A percentile compares a stretch with the other conserved stretches of the same genome.
phyloP scores from a whole-genome alignment of 2,329 filamentous ascomycete genomes.

The Talaromyces sp. region DNA sequence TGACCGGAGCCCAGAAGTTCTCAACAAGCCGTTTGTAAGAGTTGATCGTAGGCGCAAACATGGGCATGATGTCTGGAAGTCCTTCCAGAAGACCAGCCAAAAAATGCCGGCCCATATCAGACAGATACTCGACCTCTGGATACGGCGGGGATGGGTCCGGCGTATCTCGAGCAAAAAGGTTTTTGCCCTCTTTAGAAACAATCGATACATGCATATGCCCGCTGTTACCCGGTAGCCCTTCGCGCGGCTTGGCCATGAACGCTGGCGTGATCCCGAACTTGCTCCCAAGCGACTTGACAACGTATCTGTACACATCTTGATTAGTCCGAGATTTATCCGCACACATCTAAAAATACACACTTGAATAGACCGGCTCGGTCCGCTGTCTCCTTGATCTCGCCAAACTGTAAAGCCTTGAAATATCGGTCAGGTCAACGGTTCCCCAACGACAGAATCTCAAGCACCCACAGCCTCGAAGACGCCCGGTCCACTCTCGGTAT shows the following conservation, averaged over 20 bases:
- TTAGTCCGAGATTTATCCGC: background rate
- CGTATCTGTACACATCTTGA: slow-evolving; percentile 49
- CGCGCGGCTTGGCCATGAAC: slow-evolving; percentile 96
- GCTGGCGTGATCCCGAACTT: slow-evolving; percentile 89
- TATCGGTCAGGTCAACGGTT: slow-evolving; percentile 14
- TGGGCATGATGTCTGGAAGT: slow-evolving; percentile 89
- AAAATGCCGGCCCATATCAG: slow-evolving; percentile 86
- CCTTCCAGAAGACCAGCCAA: slow-evolving; percentile 84
- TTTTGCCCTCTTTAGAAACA: slow-evolving; percentile 71
- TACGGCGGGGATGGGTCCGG: slow-evolving; percentile 67
- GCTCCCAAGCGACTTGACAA: slow-evolving; percentile 80
- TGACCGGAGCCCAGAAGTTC: slow-evolving; percentile 98
- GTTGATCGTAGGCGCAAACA: slow-evolving; percentile 91
- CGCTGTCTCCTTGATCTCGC: slow-evolving; percentile 81
- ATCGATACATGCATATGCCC: slow-evolving; percentile 95
- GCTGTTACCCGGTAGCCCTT: slow-evolving; percentile 87
- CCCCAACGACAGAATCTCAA: background rate
- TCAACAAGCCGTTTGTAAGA: slow-evolving; percentile 97
- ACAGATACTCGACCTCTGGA: slow-evolving; percentile 71
- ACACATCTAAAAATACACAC: slow-evolving; percentile 32
- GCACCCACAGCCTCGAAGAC: slow-evolving; percentile 78
- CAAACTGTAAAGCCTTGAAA: slow-evolving; percentile 69
- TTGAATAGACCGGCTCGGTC: slow-evolving; percentile 92
- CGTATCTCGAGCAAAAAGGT: slow-evolving; percentile 70
- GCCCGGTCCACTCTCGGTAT: slow-evolving; percentile 87